Evolutionary conservation across 805 yeast species (phyloP).

Genomic region (Candida insectorum): DNA sequence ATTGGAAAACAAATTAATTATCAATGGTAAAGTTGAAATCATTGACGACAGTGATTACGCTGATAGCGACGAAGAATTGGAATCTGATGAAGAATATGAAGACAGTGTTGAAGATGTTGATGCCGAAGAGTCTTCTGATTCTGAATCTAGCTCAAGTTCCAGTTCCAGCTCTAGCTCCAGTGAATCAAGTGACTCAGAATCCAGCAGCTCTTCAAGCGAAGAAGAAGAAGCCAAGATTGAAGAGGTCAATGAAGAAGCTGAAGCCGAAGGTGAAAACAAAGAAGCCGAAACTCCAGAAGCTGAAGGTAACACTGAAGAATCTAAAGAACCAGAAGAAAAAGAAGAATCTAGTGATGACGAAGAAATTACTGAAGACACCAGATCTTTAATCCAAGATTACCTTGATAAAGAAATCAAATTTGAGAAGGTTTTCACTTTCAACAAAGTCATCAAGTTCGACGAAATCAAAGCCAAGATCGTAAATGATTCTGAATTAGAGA

Average conservation of each 20-base stretch:
- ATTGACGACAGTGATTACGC: slow-evolving; percentile 20
- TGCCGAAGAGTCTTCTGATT: slow-evolving; percentile 3
- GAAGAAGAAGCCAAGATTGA: slow-evolving; percentile 8
- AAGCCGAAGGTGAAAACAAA: slow-evolving; percentile 3
- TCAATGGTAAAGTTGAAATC: slow-evolving; percentile 33
- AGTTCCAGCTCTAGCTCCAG: slow-evolving; percentile 14
- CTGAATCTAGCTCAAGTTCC: slow-evolving; percentile 11
- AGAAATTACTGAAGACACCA: slow-evolving; percentile 40
- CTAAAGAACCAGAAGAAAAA: slow-evolving; percentile 12
- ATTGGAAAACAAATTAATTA: slow-evolving; percentile 37
- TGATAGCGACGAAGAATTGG: slow-evolving; percentile 13
- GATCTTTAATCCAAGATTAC: slow-evolving; percentile 34
- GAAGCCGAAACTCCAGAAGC: slow-evolving; percentile 6
- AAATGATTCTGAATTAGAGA: slow-evolving; percentile 38
- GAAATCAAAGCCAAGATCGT: slow-evolving; percentile 37
- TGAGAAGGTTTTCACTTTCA: slow-evolving; percentile 42
- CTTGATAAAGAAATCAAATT: slow-evolving; percentile 35
- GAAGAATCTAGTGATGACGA: slow-evolving; percentile 25
- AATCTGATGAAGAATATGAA: slow-evolving; percentile 15
- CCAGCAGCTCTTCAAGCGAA: slow-evolving; percentile 13
- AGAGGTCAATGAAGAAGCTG: slow-evolving; percentile 2
- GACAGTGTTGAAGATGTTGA: slow-evolving; percentile 13
- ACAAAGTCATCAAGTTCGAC: slow-evolving; percentile 32
- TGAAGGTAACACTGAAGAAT: slow-evolving; percentile 6
- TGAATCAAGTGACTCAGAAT: neutral